Conservation (phyloP, 495 filamentous ascomycete species). For the Pyrenula massariospora region DNA sequence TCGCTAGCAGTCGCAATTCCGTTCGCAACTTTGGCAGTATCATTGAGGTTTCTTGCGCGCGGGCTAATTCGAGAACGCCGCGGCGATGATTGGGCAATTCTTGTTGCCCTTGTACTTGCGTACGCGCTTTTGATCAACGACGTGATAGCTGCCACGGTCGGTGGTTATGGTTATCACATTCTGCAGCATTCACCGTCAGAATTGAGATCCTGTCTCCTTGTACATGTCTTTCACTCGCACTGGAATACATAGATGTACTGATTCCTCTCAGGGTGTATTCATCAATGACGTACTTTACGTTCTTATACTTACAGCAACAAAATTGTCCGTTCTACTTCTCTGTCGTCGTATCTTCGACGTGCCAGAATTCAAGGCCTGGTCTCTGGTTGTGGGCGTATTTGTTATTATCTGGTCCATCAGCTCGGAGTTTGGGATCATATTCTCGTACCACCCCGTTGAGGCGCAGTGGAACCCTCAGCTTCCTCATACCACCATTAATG, state of each 20-base stretch:
- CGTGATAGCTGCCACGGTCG: not conserved
- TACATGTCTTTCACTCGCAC: not conserved
- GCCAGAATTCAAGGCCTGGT: conserved; percentile 19
- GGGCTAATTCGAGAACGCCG: no score
- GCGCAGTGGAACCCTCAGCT: conserved; percentile 25
- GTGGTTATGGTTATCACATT: not conserved
- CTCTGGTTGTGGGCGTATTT: conserved; percentile 23
- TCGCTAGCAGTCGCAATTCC: no score
- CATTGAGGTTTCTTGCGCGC: no score
- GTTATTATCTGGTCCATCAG: conserved; percentile 25
- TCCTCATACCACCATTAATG: conserved; percentile 28
- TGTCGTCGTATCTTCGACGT: conserved; percentile 31
- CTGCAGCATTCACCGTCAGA: not conserved
- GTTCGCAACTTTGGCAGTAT: no score
- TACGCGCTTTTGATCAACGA: not conserved
- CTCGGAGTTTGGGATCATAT: conserved; percentile 28
- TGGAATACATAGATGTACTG: not conserved
- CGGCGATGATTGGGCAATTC: not conserved
- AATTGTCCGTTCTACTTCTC: conserved; percentile 28
- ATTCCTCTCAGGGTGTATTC: conserved; percentile 18
- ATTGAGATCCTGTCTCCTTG: not conserved
- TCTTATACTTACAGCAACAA: conserved; percentile 6
- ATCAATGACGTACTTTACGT: conserved; percentile 29
- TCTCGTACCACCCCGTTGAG: conserved; percentile 31
- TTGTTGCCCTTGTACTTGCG: not conserved